These are phyloP conservation scores for Fusarium robinianum DNA, from an alignment of 2,329 filamentous ascomycete species.

Conservation along the genomic window DNA sequence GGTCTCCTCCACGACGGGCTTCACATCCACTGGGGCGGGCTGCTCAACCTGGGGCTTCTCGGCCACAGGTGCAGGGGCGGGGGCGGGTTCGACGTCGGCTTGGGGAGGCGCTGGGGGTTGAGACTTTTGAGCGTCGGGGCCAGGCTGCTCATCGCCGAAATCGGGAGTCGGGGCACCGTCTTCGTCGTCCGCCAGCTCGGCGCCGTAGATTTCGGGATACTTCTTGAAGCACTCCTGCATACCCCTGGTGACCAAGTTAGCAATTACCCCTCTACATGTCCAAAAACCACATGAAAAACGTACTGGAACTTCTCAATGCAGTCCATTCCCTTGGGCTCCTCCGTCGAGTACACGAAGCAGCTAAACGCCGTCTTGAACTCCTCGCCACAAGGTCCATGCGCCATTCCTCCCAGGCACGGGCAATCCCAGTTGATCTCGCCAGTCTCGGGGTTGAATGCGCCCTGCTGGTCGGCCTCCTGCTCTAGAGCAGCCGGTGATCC, in stretches of 20 bases:
- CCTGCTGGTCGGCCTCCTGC: slow-evolving; percentile 82
- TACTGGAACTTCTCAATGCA: slow-evolving; percentile 98
- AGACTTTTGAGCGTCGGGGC: slow-evolving; percentile 21
- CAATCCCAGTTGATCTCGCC: slow-evolving; percentile 99
- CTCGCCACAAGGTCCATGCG: slow-evolving; percentile 90
- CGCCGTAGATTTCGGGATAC: slow-evolving; percentile 91
- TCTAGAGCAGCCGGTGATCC: slow-evolving; percentile 63
- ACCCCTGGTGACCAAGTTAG: slow-evolving; percentile 59
- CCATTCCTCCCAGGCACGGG: slow-evolving; percentile 96
- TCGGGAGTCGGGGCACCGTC: slow-evolving; percentile 41
- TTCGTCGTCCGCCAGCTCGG: slow-evolving; percentile 81
- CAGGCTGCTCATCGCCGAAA: slow-evolving; percentile 37
- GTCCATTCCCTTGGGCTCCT: slow-evolving; percentile 97
- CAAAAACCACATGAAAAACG: slow-evolving; percentile 41
- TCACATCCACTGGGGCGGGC: too few relatives aligned
- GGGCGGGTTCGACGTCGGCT: too few relatives aligned
- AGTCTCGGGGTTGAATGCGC: slow-evolving; percentile 96
- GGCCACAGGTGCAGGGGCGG: too few relatives aligned
- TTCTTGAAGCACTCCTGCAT: slow-evolving; percentile 98
- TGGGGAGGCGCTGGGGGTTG: too few relatives aligned
- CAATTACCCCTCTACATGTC: background rate
- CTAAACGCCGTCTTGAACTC: slow-evolving; percentile 96
- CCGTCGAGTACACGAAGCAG: slow-evolving; percentile 94
- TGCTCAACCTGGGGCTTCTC: too few relatives aligned
- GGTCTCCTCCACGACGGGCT: background rate